These are phyloP conservation scores for Suhomyces faveliae DNA, from an alignment of 805 yeast species.

Conservation along the genomic window DNA sequence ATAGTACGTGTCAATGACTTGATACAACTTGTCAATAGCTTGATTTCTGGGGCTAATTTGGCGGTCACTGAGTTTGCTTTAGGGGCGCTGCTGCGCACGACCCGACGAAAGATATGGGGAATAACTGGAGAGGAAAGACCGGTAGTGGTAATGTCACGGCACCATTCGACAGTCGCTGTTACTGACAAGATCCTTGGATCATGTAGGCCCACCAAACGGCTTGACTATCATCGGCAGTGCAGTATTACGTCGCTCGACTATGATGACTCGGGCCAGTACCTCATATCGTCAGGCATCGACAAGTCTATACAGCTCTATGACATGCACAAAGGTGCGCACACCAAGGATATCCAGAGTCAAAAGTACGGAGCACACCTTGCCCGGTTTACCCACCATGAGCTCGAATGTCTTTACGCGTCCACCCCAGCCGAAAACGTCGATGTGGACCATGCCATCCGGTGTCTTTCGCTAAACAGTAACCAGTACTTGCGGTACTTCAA, in stretches of 20 bases:
- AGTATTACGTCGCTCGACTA: slow-evolving; percentile 71
- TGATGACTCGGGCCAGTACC: slow-evolving; percentile 78
- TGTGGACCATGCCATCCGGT: slow-evolving; percentile 74
- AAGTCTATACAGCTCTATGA: slow-evolving; percentile 85
- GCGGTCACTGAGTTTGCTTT: slow-evolving; percentile 4
- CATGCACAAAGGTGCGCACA: slow-evolving; percentile 60
- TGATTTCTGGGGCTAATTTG: no score
- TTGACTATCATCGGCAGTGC: slow-evolving; percentile 49
- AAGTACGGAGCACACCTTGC: slow-evolving; percentile 93
- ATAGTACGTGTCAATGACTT: no score
- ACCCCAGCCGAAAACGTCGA: slow-evolving; percentile 44
- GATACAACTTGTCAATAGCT: no score
- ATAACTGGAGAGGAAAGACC: background rate
- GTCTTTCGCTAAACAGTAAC: slow-evolving; percentile 73
- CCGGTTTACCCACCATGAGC: slow-evolving; percentile 71
- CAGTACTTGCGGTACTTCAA: slow-evolving; percentile 79
- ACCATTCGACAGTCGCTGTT: slow-evolving; percentile 26
- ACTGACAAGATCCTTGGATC: slow-evolving; percentile 25
- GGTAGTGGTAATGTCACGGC: slow-evolving; percentile 7
- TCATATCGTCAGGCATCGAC: slow-evolving; percentile 75
- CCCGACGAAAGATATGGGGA: background rate
- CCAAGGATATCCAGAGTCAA: slow-evolving; percentile 72
- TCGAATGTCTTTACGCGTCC: slow-evolving; percentile 77
- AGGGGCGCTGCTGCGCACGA: slow-evolving; percentile 5
- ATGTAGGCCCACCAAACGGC: slow-evolving; percentile 45